Base-by-base conservation (phyloP, 1,139 yeast genomes). In the Saccharomyces hybrid region DNA sequence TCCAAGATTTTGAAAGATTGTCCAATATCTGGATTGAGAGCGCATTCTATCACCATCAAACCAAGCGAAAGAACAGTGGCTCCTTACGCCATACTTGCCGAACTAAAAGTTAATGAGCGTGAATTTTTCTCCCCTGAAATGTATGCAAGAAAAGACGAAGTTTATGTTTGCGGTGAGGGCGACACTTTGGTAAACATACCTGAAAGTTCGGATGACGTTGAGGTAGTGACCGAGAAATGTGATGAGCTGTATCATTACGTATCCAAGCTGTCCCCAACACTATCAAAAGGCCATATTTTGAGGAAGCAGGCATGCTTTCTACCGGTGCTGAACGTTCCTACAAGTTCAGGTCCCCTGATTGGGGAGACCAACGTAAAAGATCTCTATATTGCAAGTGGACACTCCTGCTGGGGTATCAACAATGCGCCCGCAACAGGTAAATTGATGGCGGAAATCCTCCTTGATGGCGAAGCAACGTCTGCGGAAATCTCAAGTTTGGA, bases 361-460 rank as follows among this genome's bases (percentile, higher is more conserved):
- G 99, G 99, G 50, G 91, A 88, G 64, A 91, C 98, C 0, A 89
- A 90, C 65, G 93, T 89, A 16, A 82, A 80, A 29, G 85, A 85
- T 59, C 73, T 93, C 58, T 88, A 75, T 63, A 72, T 93, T 56
- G 96, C 97, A 2, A 82, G 95, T 16, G 99, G 98, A 1, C 99
- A 93, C 71, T 85, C 96, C 23, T 93, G 98, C 72, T 93, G 99
- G 99, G 99, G 99, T 26, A 93, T 93, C 59, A 93, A 93, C 71
- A 91, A 93, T 70, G 97, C 97, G 0, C 98, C 98, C 1, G 98
- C 88, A 3, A 90, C 98, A 0, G 99, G 99, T 20, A 84, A 89
- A 65, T 79, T 93, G 49, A 81, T 93, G 86, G 83, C 96, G 61
- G 98, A 93, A 71, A 67, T 93, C 54, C 71, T 93, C 51, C 72